Evolutionary conservation across 306 rosid species (phyloP), one percentile per base, ranked within the genome.

Genomic region (Oxytropis ochrocephala): DNA sequence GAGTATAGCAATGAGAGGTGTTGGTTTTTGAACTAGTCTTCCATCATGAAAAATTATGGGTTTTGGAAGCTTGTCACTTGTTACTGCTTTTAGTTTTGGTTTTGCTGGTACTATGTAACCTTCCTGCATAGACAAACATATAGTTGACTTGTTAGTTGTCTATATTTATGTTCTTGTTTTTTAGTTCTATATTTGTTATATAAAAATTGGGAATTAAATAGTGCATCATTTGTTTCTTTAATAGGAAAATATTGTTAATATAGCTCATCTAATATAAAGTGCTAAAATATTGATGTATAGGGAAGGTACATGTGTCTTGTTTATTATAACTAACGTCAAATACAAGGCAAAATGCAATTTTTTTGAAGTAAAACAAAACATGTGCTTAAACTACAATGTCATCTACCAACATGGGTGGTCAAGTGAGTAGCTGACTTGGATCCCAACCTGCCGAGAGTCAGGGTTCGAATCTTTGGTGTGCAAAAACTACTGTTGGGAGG

Each of bases 1-100:
- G 43, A 90, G 79, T 1, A 88, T 49, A 1, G 91, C 91, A 9
- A 73, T 17, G 3, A 93, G 72, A 0, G 97, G 97, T 6, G 89
- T 86, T 0, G 96, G 98, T 52, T 88, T 90, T 13, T 81, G 78
- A 2, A 90, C 91, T 0, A 93, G 76, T 1, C 97, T 86, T 2
- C 98, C 98, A 27, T 93, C 97, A 43, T 90, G 96, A 78, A 93
- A 93, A 43, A 93, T 83, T 3, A 93, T 79, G 0, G 96, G 98
- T 64, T 90, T 93, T 5, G 91, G 93, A 0, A 93, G 91, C 74
- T 86, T 88, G 5, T 88, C 87, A 0, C 19, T 52, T 12, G 79
- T 64, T 10, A 89, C 89, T 6, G 85, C 76, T 61, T 84, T 80
- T 5, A 85, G 78, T 5, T 78, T 75, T 13, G 84, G 80, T 2